Evolutionary conservation across 31 red algal genomes (phyloP).

Genomic region (Endocladia muricata): DNA sequence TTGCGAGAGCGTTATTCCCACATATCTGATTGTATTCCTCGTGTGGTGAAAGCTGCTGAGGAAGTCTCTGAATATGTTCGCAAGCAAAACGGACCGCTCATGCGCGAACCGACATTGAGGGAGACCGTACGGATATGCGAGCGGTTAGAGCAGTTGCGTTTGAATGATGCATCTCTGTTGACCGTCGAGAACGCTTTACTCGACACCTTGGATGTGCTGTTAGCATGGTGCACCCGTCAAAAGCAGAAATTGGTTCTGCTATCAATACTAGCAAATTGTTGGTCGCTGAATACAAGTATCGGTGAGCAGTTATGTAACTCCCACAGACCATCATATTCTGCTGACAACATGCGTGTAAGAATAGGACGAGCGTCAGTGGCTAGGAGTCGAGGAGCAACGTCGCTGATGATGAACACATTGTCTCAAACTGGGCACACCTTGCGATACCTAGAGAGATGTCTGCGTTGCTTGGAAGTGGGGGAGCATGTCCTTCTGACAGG

Average conservation of each 20-base stretch:
- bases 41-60: slow-evolving; percentile 29
- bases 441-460: slow-evolving; percentile 59
- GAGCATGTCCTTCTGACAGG: slow-evolving; percentile 87
- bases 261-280: slow-evolving; percentile 9
- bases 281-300: slow-evolving; percentile 29
- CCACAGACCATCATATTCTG: slow-evolving; percentile 18
- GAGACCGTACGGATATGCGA: slow-evolving; percentile 46
- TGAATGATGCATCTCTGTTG: not conserved
- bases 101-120: slow-evolving; percentile 33
- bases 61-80: not conserved
- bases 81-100: slow-evolving; percentile 13
- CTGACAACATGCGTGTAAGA: not conserved
- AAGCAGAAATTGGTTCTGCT: slow-evolving; percentile 22
- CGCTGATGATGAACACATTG: slow-evolving; percentile 6
- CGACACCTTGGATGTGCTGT: slow-evolving; percentile 72
- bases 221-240: slow-evolving; percentile 12
- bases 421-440: slow-evolving; percentile 65
- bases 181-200: slow-evolving; percentile 55
- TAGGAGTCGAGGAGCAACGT: not conserved
- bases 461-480: slow-evolving; percentile 60
- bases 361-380: slow-evolving; percentile 25
- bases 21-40: slow-evolving; percentile 35
- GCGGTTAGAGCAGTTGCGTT: slow-evolving; percentile 18
- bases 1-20: slow-evolving; percentile 37
- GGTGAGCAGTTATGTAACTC: slow-evolving; percentile 23